Evolutionary conservation across 2,329 filamentous ascomycete genomes (phyloP), one percentile per base, ranked within the genome.

Genomic region (Trichoderma oligosporum): DNA sequence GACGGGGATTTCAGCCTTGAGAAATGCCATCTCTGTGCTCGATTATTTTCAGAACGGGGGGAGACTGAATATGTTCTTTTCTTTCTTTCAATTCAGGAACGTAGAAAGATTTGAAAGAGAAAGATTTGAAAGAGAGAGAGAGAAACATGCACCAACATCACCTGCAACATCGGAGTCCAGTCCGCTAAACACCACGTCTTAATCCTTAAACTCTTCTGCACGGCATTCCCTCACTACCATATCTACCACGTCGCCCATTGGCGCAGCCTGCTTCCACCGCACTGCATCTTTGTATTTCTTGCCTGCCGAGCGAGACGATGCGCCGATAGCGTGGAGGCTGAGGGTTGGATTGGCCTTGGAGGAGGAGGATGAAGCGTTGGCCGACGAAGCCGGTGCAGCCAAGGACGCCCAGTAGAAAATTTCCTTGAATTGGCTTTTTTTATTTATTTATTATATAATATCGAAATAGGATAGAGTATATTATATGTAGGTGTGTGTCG

Each of bases 251-350:
- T 85, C 79, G 41, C 87, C 87, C 82, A 97, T 95, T 55, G 91
- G 88, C 57, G 83, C 77, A 8, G 89, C 82, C 77, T 97, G 93
- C 80, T 97, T 97, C 94, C 94, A 97, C 67, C 84, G 84, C 61
- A 95, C 92, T 36, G 92, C 93, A 82, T 96, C 91, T 74, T 87
- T 88, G 80, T 97, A 97, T 70, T 87, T 88, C 80, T 97, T 97
- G 68, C 92, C 92, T 6, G 90, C 91, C 8, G 91, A 96, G 59
- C 90, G 84, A 59, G 89, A 84, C 16, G 91, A 96, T 33, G 94
- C 94, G 62, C 94, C 94, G 48, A 97, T 84, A 59, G 91, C 91
- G 63, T 94, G 88, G 58, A 97, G 85, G 62, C 85, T 84, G 67
- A 97, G 89, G 73, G 88, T 83, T 14, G 93, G 92, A 75, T n/a